Evolutionary conservation across 768 basidiomycete species (phyloP).

Genomic region (Amanita pallidorosea): DNA sequence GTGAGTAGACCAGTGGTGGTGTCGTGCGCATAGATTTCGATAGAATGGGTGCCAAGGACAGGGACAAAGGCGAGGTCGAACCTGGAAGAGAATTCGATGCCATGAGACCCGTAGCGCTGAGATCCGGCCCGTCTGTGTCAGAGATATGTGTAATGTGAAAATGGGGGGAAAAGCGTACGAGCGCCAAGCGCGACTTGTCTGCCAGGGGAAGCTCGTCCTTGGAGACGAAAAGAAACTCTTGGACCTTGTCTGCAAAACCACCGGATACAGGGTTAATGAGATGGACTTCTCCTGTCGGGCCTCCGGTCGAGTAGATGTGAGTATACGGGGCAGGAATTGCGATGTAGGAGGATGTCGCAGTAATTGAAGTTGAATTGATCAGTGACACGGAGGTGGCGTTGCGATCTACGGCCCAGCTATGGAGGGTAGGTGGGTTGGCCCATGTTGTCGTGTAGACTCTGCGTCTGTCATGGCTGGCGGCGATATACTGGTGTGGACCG

Average conservation of each 20-base stretch:
- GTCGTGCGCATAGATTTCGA: slow-evolving; percentile 34
- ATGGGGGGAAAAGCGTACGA: slow-evolving; percentile 22
- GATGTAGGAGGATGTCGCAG: slow-evolving; percentile 46
- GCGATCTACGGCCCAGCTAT: slow-evolving; percentile 31
- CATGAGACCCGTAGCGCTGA: slow-evolving; percentile 41
- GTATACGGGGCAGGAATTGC: slow-evolving; percentile 35
- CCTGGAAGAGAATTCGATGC: slow-evolving; percentile 31
- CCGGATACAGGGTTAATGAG: slow-evolving; percentile 22
- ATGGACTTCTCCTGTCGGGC: slow-evolving; percentile 41
- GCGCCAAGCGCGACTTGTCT: slow-evolving; percentile 39
- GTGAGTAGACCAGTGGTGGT: slow-evolving; percentile 20
- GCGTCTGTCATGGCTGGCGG: slow-evolving; percentile 22
- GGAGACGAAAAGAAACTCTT: slow-evolving; percentile 37
- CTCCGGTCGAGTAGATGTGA: slow-evolving; percentile 38
- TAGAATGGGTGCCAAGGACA: slow-evolving; percentile 35
- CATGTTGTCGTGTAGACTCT: slow-evolving; percentile 39
- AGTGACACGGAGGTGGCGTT: slow-evolving; percentile 10
- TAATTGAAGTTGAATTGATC: slow-evolving; percentile 34
- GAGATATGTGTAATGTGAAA: not conserved
- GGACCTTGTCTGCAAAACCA: slow-evolving; percentile 30
- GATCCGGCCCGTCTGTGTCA: not conserved
- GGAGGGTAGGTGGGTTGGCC: slow-evolving; percentile 34
- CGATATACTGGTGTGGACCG: slow-evolving; percentile 44
- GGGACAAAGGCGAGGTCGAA: slow-evolving; percentile 33
- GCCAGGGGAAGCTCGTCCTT: slow-evolving; percentile 28